A percentile compares a stretch with the other conserved stretches of the same genome.
Evolutionary conservation across 2,329 filamentous ascomycete genomes (phyloP).

Genomic region (Cladosporium sp.): DNA sequence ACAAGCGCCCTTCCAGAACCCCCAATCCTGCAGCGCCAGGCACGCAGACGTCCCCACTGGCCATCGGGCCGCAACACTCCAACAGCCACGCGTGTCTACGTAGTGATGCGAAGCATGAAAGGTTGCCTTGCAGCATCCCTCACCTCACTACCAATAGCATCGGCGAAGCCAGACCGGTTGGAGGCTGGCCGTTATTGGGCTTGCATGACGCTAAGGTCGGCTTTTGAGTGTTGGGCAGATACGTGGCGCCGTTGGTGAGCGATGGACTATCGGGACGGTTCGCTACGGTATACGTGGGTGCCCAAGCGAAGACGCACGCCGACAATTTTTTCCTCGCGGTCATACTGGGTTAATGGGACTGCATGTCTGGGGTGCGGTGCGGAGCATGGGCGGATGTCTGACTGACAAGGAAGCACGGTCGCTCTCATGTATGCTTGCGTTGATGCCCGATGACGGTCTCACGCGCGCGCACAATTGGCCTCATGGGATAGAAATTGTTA

Average conservation of each 20-base stretch:
- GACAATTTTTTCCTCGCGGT: slow-evolving; percentile 2
- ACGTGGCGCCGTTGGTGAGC: slow-evolving; percentile 18
- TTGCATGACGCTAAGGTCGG: slow-evolving; percentile 15
- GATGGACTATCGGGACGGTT: slow-evolving; percentile 7
- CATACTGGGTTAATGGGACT: neutral
- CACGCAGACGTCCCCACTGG: slow-evolving; percentile 12
- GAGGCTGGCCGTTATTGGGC: slow-evolving; percentile 14
- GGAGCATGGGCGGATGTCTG: neutral
- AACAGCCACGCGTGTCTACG: slow-evolving; percentile 10
- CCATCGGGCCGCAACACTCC: slow-evolving; percentile 17
- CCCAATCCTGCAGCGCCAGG: slow-evolving; percentile 7
- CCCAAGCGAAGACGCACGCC: slow-evolving; percentile 6
- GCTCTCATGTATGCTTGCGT: neutral
- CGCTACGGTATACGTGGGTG: slow-evolving; percentile 4
- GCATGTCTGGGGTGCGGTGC: slow-evolving; percentile 1
- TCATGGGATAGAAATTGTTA: neutral
- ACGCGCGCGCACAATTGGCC: slow-evolving; percentile 5
- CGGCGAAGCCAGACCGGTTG: neutral
- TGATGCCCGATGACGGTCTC: slow-evolving; percentile 14
- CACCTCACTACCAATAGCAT: slow-evolving; percentile 5
- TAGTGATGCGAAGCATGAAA: slow-evolving; percentile 3
- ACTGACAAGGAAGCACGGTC: neutral
- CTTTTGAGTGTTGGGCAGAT: slow-evolving; percentile 18
- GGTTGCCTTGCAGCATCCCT: slow-evolving; percentile 17
- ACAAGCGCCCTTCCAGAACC: slow-evolving; percentile 9